Conservation (phyloP, 345 rosid species). For the Hibiscus mutabilis region DNA sequence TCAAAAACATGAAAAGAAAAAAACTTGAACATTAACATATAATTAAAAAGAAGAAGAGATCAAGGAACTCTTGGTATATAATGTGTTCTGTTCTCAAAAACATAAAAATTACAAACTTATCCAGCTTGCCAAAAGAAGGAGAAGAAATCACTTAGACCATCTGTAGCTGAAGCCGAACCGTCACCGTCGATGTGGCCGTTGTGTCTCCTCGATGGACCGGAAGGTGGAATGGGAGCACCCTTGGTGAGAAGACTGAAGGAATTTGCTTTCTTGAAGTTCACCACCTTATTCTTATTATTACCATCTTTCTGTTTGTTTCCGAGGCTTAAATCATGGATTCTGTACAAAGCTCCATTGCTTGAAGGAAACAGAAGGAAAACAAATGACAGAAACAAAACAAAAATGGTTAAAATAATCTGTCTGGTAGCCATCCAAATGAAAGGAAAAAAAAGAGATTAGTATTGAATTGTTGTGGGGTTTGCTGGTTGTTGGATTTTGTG, state of each 20-base stretch:
- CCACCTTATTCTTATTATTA: background rate
- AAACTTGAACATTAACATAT: background rate
- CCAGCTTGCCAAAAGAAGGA: background rate
- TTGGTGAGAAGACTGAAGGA: constrained; percentile 13
- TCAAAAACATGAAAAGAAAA: background rate
- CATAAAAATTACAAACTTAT: background rate
- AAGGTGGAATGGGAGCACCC: constrained; percentile 28
- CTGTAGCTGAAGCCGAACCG: background rate
- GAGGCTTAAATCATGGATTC: background rate
- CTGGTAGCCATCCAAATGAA: constrained; percentile 20
- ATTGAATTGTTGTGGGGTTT: background rate
- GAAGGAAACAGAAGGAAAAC: constrained; percentile 10
- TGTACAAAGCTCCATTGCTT: constrained; percentile 5
- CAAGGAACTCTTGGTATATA: background rate
- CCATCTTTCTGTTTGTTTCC: background rate
- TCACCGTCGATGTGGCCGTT: background rate
- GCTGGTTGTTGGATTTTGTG: background rate
- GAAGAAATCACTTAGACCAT: background rate
- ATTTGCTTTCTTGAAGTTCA: background rate
- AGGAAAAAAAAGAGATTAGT: too few species aligned
- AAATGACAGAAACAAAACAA: constrained; percentile 10
- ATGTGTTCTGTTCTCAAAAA: background rate
- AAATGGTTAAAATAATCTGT: background rate
- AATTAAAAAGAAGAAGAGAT: background rate
- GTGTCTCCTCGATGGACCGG: constrained; percentile 31